Percentiles rank a stretch among this genome's conserved stretches.
Evolutionary conservation across 768 basidiomycete species (phyloP).

Genomic region (Mycena albidolilacea): DNA sequence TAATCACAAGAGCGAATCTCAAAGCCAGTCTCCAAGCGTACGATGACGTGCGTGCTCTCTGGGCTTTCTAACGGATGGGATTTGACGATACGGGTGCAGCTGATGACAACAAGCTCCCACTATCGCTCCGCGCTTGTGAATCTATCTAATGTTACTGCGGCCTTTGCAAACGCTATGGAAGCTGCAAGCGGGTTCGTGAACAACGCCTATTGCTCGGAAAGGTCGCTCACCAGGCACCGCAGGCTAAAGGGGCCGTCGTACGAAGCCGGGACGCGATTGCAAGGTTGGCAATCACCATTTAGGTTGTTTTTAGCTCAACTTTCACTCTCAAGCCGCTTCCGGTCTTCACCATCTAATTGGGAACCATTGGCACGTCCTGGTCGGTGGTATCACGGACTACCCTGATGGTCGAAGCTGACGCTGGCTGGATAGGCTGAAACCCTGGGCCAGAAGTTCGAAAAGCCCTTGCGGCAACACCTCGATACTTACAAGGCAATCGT

Average conservation of each 20-base stretch:
- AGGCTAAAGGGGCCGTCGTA: constrained; percentile 87
- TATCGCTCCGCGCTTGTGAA: constrained; percentile 87
- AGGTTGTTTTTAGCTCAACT: constrained; percentile 26
- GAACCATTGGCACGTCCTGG: constrained; percentile 94
- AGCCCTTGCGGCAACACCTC: constrained; percentile 87
- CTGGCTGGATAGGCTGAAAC: constrained; percentile 75
- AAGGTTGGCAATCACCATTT: constrained; percentile 47
- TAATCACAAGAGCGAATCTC: constrained; percentile 85
- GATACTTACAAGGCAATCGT: constrained; percentile 79
- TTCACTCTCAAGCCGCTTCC: constrained; percentile 67
- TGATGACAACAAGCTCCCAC: constrained; percentile 80
- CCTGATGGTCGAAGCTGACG: background rate
- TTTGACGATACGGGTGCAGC: constrained; percentile 54
- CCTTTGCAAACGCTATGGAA: constrained; percentile 90
- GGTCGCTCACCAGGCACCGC: background rate
- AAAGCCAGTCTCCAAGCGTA: constrained; percentile 85
- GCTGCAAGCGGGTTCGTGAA: constrained; percentile 81
- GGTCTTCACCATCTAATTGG: constrained; percentile 93
- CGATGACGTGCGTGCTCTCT: constrained; percentile 73
- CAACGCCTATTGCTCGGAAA: background rate
- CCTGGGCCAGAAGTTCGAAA: constrained; percentile 90
- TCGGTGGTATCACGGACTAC: constrained; percentile 53
- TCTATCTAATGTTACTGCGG: constrained; percentile 87
- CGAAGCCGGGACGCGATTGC: constrained; percentile 85
- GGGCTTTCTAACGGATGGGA: constrained; percentile 1